These are phyloP conservation scores for Taphrina flavorubra DNA, from an alignment of 1,139 yeast species.

Conservation along the genomic window DNA sequence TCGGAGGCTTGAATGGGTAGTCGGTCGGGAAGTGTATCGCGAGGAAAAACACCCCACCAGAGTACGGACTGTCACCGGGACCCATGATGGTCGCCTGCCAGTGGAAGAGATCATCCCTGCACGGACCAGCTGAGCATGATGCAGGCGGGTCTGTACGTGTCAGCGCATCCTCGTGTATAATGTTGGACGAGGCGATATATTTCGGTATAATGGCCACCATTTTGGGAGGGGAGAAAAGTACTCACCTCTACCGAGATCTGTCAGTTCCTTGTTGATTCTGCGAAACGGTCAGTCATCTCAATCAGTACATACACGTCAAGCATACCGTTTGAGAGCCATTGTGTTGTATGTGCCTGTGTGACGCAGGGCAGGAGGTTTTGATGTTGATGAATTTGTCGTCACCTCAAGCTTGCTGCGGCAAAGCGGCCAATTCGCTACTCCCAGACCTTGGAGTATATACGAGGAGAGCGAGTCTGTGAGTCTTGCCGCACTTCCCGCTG, in stretches of 20 bases:
- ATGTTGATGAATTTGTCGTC: slow-evolving; percentile 1
- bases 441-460: no score
- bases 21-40: slow-evolving; percentile 94
- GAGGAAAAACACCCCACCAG: slow-evolving; percentile 90
- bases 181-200: neutral
- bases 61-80: slow-evolving; percentile 90
- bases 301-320: no score
- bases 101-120: slow-evolving; percentile 91
- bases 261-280: slow-evolving; percentile 82
- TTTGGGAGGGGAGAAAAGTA: neutral
- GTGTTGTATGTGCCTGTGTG: neutral
- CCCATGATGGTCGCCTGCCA: slow-evolving; percentile 99
- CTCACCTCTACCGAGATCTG: slow-evolving; percentile 77
- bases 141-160: slow-evolving; percentile 82
- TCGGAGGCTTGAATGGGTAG: slow-evolving; percentile 93
- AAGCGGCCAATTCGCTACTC: no score
- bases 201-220: neutral
- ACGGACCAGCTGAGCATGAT: slow-evolving; percentile 99
- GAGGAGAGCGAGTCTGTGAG: no score
- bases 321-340: slow-evolving; percentile 33
- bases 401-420: neutral
- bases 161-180: slow-evolving; percentile 8
- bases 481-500: neutral
- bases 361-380: neutral
- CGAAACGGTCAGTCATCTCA: no score